Base-by-base conservation (phyloP, 2,329 filamentous ascomycete species). In the Trichoderma polysporum region DNA sequence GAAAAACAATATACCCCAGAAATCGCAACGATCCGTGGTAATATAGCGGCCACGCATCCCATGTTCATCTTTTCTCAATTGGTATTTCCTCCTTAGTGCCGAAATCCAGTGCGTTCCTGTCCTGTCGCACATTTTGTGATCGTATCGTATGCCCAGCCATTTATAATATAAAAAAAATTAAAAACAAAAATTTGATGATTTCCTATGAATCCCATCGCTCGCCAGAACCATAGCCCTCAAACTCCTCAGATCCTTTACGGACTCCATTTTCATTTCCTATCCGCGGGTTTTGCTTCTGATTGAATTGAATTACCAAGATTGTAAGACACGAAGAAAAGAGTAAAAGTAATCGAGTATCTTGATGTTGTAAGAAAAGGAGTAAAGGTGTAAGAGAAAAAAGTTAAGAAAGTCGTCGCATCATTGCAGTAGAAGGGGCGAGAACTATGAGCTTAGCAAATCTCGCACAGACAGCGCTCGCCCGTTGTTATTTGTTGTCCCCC, bases 391-490 rank as follows among this genome's bases (percentile, higher is more conserved):
- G 29, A 3, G 1, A 39, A 12, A 9, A 17, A 49, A n/a, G n/a
- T n/a, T n/a, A n/a, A n/a, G 3, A 35, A 25, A 19, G n/a, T 57
- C 50, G 31, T 63, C 37, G 47, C 60, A 39, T 63, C 35, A 19
- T 63, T n/a, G 37, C 9, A 54, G 37, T 12, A 19, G 1, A 31
- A 35, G 9, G 5, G 8, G n/a, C 13, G 10, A 9, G 0, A 3
- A 31, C 84, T 74, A 86, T 19, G 83, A 82, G 69, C 82, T 86
- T 19, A 87, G 74, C 62, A 87, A 72, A 73, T 87, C 85, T 56
- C 79, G 79, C 15, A 87, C 85, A 49, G 85, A 86, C 76, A 87
- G 79, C 0, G 84, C 84, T 59, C 85, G 77, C 10, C 78, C 80
- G 29, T 76, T 74, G 7, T 58, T 52, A 12, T 54, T 39, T 31